Percentiles rank a stretch among this genome's conserved stretches.
phyloP scores from a whole-genome alignment of 176 grass and related monocot species.

The Hordeum marinum region DNA sequence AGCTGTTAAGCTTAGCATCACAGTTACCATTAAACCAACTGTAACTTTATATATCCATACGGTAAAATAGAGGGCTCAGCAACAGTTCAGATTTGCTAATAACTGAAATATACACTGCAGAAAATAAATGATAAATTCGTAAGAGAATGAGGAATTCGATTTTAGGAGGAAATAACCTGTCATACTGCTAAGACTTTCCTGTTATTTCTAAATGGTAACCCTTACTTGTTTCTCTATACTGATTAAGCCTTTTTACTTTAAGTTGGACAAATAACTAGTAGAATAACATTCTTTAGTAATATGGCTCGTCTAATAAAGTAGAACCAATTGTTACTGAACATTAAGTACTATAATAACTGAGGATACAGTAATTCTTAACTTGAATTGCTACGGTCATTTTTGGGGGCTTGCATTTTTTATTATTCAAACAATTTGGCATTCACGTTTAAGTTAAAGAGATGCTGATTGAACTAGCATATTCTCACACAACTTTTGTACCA shows the following conservation, averaged over 20 bases:
- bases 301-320: neutral
- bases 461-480: neutral
- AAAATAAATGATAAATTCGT: neutral
- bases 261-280: neutral
- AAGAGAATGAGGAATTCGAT: neutral
- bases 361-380: neutral
- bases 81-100: neutral
- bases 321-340: neutral
- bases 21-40: neutral
- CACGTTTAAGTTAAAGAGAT: neutral
- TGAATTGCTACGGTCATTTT: neutral
- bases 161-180: neutral
- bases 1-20: neutral
- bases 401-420: neutral
- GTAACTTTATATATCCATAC: neutral
- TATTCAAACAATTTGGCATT: neutral
- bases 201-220: neutral
- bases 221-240: neutral
- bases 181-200: neutral
- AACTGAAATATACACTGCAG: neutral
- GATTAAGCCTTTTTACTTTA: neutral
- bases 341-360: neutral
- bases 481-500: neutral
- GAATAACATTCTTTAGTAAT: neutral
- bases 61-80: neutral